Evolutionary conservation across 441 rosid genomes (phyloP), one percentile per base, ranked within the genome.

Genomic region (Erodium texanum): DNA sequence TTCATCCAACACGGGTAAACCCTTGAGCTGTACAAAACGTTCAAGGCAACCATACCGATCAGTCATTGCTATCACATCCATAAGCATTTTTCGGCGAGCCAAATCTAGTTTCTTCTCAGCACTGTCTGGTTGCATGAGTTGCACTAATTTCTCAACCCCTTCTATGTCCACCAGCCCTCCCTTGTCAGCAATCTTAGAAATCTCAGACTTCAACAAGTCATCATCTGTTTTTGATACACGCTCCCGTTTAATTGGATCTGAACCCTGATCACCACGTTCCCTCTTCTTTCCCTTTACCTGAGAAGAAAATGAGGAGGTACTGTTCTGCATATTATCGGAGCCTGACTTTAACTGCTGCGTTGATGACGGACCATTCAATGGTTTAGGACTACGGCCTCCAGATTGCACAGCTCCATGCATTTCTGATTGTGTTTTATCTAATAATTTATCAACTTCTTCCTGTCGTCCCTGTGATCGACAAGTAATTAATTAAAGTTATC

Each of bases 201-300:
- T 81, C 82, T 94, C 99, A 62, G 81, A 81, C 69, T 82, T 92
- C 75, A 86, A 78, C 73, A 24, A 48, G 73, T 76, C 83, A 70
- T 86, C 99, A 66, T 89, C 98, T 71, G 77, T 66, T 77, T 84
- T 87, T 43, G 74, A 63, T 4, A 76, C 62, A 14, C 92, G 92
- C 67, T 90, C 98, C 19, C 96, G 81, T 81, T 87, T 95, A 9
- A 83, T 77, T 50, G 85, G 87, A 50, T 95, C 96, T 15, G 83
- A 82, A 70, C 81, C 75, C 71, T 88, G 98, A 77, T 94, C 99
- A 2, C 59, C 79, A 41, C 97, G 89, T 70, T 95, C 99, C 82
- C 99, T 87, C 68, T 92, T 95, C 83, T 89, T 95, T 67, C 99
- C 95, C 80, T 90, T 92, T 68, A 74, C 82, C 69, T 87, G 98